Percentiles rank a stretch among this genome's conserved stretches.
These are phyloP conservation scores for Cytospora paraplurivora DNA, from an alignment of 2,329 filamentous ascomycete species.

Conservation along the genomic window DNA sequence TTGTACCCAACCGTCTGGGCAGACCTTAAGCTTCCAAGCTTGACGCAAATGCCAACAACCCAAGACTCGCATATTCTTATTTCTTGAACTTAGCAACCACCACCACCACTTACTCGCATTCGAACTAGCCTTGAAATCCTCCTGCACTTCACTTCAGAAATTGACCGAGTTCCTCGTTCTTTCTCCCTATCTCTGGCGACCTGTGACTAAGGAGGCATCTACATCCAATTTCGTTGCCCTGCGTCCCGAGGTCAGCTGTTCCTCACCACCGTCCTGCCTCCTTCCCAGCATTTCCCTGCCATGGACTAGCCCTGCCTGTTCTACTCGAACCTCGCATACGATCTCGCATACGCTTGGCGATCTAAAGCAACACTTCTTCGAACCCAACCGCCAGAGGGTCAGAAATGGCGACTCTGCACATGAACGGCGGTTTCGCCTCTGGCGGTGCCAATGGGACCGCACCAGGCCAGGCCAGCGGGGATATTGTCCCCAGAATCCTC, in stretches of 20 bases:
- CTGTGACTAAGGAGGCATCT: background rate
- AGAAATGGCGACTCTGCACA: constrained; percentile 24
- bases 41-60: constrained; percentile 7
- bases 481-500: constrained; percentile 68
- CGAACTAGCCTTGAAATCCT: background rate
- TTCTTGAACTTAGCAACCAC: background rate
- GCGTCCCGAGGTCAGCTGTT: constrained; percentile 1
- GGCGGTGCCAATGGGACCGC: constrained; percentile 25
- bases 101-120: background rate
- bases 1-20: constrained; percentile 6
- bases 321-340: constrained; percentile 20
- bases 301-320: constrained; percentile 26
- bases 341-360: constrained; percentile 24
- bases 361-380: constrained; percentile 10
- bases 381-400: constrained; percentile 15
- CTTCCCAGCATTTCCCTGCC: constrained; percentile 16
- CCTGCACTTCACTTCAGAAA: background rate
- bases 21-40: background rate
- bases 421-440: constrained; percentile 29
- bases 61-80: background rate
- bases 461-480: constrained; percentile 36
- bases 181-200: background rate
- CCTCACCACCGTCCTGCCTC: background rate
- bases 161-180: background rate
- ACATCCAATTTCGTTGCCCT: constrained; percentile 15